Evolutionary conservation across 2,329 filamentous ascomycete genomes (phyloP), one percentile per base, ranked within the genome.

Genomic region (Epicoccum sorghinum): DNA sequence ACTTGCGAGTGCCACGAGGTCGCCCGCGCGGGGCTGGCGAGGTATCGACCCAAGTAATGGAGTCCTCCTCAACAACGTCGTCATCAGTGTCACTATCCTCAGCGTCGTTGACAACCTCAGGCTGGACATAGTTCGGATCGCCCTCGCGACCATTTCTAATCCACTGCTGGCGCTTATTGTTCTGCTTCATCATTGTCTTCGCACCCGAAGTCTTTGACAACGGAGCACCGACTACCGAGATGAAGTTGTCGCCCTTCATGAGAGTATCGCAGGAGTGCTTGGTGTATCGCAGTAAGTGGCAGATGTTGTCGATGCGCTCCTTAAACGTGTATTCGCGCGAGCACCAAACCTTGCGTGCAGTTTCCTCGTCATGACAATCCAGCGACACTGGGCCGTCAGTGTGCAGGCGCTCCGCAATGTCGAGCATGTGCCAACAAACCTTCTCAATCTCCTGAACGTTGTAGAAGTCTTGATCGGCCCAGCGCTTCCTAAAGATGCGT

Each of bases 351-450:
- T 52, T 52, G 13, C 46, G 35, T 12, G 48, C 45, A 2, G 52
- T 37, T 10, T 47, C 45, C 9, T 33, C 29, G 32, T 54, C 52
- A 24, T 55, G 54, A 5, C 58, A 48, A 13, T 42, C 40, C 3
- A 49, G 25, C 7, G 33, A 23, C 14, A 12, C 10, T 9, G 57
- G 59, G 5, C 59, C 59, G 2, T 47, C 14, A 5, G 14, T 14
- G 12, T 62, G 57, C 12, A 62, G 36, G 13, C 39, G 45, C 38
- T 44, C 53, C 6, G 54, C 52, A 12, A 52, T 33, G 7, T 56
- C 47, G 13, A 52, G 27, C 27, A 62, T 48, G 10, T 56, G 30
- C 57, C 59, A 60, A 36, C 57, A 62, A 1, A 62, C 54, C 38
- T 48, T 60, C 47, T 62, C 59, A 44, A 60, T 54, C 4, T 45